Evolutionary conservation across 495 filamentous ascomycete genomes (phyloP).

Genomic region (Penicillium samsonianum): DNA sequence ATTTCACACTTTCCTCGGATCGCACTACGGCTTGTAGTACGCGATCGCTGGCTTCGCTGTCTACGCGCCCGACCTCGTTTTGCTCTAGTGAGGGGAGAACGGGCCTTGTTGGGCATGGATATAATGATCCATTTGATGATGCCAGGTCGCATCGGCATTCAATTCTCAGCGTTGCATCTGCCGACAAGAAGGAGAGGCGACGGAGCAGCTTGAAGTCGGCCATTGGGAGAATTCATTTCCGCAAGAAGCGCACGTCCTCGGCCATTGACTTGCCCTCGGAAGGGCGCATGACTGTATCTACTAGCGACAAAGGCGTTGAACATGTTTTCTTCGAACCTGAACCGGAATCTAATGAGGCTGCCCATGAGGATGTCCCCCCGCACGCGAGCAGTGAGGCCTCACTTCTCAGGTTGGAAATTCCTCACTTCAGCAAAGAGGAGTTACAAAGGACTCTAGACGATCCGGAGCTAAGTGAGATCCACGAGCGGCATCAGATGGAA

Average conservation of each 20-base stretch:
- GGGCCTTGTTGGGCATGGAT: constrained; percentile 15
- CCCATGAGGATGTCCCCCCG: background rate
- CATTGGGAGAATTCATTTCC: constrained; percentile 44
- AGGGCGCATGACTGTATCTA: constrained; percentile 33
- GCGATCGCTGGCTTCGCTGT: constrained; percentile 45
- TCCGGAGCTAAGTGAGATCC: constrained; percentile 52
- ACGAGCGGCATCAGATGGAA: constrained; percentile 56
- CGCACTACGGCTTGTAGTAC: constrained; percentile 38
- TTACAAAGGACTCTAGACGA: constrained; percentile 48
- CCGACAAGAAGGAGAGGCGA: constrained; percentile 37
- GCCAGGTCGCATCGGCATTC: constrained; percentile 29
- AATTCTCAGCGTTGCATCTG: constrained; percentile 34
- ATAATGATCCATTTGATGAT: constrained; percentile 17
- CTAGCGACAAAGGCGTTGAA: constrained; percentile 30
- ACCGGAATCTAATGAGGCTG: constrained; percentile 4
- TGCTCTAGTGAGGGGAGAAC: constrained; percentile 42
- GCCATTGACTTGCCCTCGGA: constrained; percentile 32
- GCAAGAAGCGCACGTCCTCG: constrained; percentile 40
- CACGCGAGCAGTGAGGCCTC: constrained; percentile 17
- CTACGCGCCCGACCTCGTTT: constrained; percentile 46
- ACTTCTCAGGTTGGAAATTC: constrained; percentile 39
- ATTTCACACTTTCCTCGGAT: constrained; percentile 41
- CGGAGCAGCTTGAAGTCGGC: constrained; percentile 41
- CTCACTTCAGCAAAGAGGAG: constrained; percentile 39
- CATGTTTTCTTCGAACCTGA: constrained; percentile 35